These are phyloP conservation scores for Colletotrichum limetticola DNA, from an alignment of 2,329 filamentous ascomycete genomes.

Conservation along the genomic window DNA sequence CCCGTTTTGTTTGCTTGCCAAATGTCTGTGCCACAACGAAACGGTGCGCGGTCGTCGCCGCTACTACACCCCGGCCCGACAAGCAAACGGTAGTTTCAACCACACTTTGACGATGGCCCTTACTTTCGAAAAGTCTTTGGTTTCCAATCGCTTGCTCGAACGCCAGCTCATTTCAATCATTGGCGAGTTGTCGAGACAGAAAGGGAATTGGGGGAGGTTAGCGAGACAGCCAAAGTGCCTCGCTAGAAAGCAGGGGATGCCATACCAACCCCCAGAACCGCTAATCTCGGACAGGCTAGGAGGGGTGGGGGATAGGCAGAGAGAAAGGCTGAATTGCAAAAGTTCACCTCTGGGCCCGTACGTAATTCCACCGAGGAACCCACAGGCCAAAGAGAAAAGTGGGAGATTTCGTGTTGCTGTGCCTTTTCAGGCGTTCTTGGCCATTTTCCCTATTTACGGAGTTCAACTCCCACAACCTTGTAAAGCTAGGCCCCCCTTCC, in stretches of 20 bases:
- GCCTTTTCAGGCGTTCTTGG: neutral
- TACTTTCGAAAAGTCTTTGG: neutral
- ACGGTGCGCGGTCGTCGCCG: neutral
- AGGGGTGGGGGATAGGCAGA: neutral
- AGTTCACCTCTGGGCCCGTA: slow-evolving; percentile 9
- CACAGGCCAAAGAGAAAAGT: neutral
- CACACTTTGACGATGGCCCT: neutral
- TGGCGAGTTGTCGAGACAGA: slow-evolving; percentile 8
- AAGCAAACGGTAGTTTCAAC: neutral
- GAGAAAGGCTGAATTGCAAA: neutral
- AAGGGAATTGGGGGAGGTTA: neutral
- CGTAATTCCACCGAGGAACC: slow-evolving; percentile 13
- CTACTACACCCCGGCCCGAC: neutral
- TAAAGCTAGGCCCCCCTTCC: neutral
- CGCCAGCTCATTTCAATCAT: neutral
- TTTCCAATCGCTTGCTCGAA: neutral
- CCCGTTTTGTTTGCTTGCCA: neutral
- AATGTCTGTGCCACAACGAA: slow-evolving; percentile 7
- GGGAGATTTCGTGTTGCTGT: neutral
- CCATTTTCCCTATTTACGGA: neutral
- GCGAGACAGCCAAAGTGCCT: neutral
- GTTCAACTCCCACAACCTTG: neutral
- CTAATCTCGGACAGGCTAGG: slow-evolving; percentile 17
- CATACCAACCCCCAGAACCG: neutral
- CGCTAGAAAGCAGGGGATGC: neutral